Conservation (phyloP, 345 rosid species). For the Citrus inodora region DNA sequence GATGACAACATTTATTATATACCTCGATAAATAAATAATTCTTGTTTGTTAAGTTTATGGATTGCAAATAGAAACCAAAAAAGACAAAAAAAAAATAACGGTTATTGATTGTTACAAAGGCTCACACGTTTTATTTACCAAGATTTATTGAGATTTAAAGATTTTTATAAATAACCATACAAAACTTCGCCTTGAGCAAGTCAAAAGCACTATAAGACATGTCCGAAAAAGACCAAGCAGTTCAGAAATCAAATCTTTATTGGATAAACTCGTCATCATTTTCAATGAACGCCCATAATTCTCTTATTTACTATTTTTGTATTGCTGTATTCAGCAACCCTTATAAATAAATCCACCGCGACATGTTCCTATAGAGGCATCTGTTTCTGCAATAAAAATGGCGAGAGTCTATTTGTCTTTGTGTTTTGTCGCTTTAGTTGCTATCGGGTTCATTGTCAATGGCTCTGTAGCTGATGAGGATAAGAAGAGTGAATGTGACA, state of each 20-base stretch:
- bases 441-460: constrained; percentile 23
- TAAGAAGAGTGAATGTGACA: neutral
- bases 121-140: too few species aligned
- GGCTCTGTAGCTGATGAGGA: constrained; percentile 3
- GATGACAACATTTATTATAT: too few species aligned
- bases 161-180: too few species aligned
- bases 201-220: neutral
- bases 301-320: neutral
- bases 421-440: constrained; percentile 23
- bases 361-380: too few species aligned
- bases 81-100: too few species aligned
- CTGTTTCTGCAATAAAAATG: constrained; percentile 16
- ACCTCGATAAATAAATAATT: too few species aligned
- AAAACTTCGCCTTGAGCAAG: neutral
- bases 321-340: neutral
- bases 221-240: neutral
- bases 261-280: neutral
- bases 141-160: too few species aligned
- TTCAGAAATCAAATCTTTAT: neutral
- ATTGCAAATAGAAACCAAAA: too few species aligned
- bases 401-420: constrained; percentile 21
- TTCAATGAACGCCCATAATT: neutral
- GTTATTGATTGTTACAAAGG: too few species aligned
- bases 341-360: neutral
- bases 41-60: too few species aligned